phyloP scores from a whole-genome alignment of 176 grass and related monocot species.

The Zizania latifolia region DNA sequence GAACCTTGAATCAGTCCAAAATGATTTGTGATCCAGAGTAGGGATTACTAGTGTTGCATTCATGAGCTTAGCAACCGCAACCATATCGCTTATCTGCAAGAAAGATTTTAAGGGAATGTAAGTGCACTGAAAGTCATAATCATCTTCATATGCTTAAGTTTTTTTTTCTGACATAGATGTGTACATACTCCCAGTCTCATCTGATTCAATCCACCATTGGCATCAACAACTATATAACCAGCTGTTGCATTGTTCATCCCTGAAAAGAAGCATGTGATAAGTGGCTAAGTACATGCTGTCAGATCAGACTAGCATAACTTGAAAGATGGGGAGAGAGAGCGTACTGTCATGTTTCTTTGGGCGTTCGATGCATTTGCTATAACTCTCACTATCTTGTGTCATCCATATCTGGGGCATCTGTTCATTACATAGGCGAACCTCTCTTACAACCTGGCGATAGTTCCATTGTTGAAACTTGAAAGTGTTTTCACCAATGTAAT shows the following conservation, averaged over 20 bases:
- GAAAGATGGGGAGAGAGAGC: neutral
- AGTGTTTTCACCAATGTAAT: neutral
- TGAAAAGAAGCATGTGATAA: constrained; percentile 11
- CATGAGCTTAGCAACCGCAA: constrained; percentile 76
- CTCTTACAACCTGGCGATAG: neutral
- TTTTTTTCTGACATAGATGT: neutral
- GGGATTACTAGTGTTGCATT: constrained; percentile 75
- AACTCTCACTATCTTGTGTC: constrained; percentile 33
- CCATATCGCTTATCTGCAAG: constrained; percentile 81
- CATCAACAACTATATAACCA: constrained; percentile 59
- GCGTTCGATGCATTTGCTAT: constrained; percentile 50
- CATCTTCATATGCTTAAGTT: constrained; percentile 1
- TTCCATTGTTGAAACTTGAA: neutral
- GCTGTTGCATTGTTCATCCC: constrained; percentile 31
- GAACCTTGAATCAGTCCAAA: constrained; percentile 75
- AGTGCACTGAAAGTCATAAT: constrained; percentile 5
- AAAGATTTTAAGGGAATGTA: constrained; percentile 15
- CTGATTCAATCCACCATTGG: constrained; percentile 84
- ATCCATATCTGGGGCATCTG: constrained; percentile 57
- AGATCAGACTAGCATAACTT: neutral
- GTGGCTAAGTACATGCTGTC: neutral
- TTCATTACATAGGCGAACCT: neutral
- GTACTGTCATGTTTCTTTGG: constrained; percentile 47
- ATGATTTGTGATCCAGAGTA: constrained; percentile 71
- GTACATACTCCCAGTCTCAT: constrained; percentile 76